Evolutionary conservation across 306 rosid genomes (phyloP).

Genomic region (Glycine tomentella): DNA sequence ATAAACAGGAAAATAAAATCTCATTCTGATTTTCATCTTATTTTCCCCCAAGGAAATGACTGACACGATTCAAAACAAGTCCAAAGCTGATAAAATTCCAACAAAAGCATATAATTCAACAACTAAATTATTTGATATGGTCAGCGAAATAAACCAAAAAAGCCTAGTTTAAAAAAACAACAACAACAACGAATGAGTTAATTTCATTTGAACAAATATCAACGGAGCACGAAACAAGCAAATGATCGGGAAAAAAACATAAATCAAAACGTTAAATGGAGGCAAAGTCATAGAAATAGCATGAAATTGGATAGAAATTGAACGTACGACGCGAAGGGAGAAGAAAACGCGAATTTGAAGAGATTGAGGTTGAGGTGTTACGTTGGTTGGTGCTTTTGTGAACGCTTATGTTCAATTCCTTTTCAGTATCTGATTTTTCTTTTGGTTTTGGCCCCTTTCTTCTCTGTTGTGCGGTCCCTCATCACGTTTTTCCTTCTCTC

Average conservation of each 20-base stretch:
- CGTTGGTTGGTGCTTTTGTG: background rate
- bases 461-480: background rate
- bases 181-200: background rate
- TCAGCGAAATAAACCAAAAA: background rate
- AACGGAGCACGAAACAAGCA: background rate
- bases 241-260: background rate
- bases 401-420: slow-evolving; percentile 13
- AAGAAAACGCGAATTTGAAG: slow-evolving; percentile 32
- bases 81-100: slow-evolving; percentile 18
- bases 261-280: background rate
- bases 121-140: background rate
- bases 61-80: slow-evolving; percentile 10
- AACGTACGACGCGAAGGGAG: slow-evolving; percentile 28
- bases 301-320: background rate
- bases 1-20: slow-evolving; percentile 2
- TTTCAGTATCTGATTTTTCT: background rate
- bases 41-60: too few species aligned
- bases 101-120: background rate
- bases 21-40: background rate
- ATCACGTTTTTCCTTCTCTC: background rate
- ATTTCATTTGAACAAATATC: background rate
- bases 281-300: background rate
- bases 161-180: background rate
- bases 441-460: background rate
- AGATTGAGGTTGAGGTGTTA: background rate